Evolutionary conservation across 2,329 filamentous ascomycete species (phyloP), one percentile per base, ranked within the genome.

Genomic region (Trichophyton equinum): DNA sequence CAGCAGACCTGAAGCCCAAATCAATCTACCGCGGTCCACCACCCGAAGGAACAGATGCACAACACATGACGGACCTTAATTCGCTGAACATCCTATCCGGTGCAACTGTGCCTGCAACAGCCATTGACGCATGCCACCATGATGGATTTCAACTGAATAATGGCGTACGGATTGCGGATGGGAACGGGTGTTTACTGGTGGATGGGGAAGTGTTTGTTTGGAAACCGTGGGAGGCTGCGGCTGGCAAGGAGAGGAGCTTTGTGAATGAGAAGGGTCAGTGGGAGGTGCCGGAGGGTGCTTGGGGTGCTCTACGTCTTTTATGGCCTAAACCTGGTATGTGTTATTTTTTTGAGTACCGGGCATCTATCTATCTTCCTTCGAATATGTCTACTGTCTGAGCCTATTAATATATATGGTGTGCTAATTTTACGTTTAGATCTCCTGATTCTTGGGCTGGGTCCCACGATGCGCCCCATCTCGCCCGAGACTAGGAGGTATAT

Each of bases 91-190:
- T 99, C 5, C 80, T 97, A 3, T 85, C 83, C 46, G 85, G 84
- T 65, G 84, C 85, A 0, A 87, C 90, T 0, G 79, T 83, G 3
- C 94, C 92, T 0, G 85, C 90, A 0, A 96, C 90, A 0, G 85
- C 85, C 1, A 84, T 99, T 53, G 91, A 96, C 67, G 85, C 87
- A 4, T 95, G 89, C 75, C 83, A 88, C 62, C 77, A 81, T 62
- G 85, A 92, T 68, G 94, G 94, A 1, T 99, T 99, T 73, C 84
- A 87, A 65, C 79, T 99, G 53, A 88, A 94, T 74, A 95, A 85
- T 67, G 91, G 91, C 9, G 77, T 88, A 40, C 85, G 82, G 59
- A 83, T 95, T 33, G 76, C 77, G 1, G 83, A 83, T 53, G 86
- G 86, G 0, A 80, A 83, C 58, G 92, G 90, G 0, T 82, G 91